A percentile compares a stretch with the other conserved stretches of the same genome.
Evolutionary conservation across 352 stramenopile genomes (phyloP).

Genomic region (Aphanomyces stellatus): DNA sequence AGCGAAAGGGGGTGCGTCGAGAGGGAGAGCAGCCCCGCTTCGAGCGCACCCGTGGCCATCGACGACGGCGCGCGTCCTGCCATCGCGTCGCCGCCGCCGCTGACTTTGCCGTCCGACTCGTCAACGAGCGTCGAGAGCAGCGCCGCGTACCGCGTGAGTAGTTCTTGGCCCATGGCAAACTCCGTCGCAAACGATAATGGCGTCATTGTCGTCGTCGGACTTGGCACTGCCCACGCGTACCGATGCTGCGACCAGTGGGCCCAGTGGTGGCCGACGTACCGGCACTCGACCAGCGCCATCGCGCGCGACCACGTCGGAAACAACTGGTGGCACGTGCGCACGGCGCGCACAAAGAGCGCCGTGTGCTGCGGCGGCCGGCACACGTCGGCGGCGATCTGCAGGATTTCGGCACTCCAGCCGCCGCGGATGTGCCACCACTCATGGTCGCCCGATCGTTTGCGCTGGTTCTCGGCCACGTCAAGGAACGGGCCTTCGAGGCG

Average conservation of each 20-base stretch:
- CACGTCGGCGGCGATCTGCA: slow-evolving; percentile 25
- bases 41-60: neutral
- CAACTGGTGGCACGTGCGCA: slow-evolving; percentile 51
- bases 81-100: too few species aligned
- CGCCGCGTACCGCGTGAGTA: slow-evolving; percentile 65
- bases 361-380: slow-evolving; percentile 29
- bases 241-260: slow-evolving; percentile 50
- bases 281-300: slow-evolving; percentile 63
- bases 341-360: slow-evolving; percentile 66
- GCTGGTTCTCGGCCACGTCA: neutral
- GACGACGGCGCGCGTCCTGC: too few species aligned
- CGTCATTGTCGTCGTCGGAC: slow-evolving; percentile 44
- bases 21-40: slow-evolving; percentile 26
- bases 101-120: neutral
- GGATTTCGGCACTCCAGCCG: slow-evolving; percentile 30
- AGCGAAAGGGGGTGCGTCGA: slow-evolving; percentile 46
- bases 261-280: slow-evolving; percentile 76
- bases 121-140: slow-evolving; percentile 29
- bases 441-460: slow-evolving; percentile 24
- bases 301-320: slow-evolving; percentile 61
- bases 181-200: slow-evolving; percentile 32
- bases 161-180: slow-evolving; percentile 42
- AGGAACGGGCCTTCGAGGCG: slow-evolving; percentile 46
- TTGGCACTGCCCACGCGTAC: slow-evolving; percentile 75
- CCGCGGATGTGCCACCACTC: slow-evolving; percentile 25